Conservation (phyloP, 495 filamentous ascomycete species). For the Penicillium cataractarum region DNA sequence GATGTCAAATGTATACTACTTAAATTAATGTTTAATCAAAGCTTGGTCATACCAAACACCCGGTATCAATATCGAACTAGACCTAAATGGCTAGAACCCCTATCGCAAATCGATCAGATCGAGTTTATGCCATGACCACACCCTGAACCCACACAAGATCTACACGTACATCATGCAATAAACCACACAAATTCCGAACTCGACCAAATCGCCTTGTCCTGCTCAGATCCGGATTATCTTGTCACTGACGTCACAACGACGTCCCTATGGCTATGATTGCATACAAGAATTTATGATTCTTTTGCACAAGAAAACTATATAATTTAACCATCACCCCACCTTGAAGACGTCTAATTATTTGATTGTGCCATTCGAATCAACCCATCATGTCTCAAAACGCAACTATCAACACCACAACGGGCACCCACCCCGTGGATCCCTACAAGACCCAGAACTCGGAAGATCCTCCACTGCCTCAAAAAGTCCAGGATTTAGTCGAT, state of each 20-base stretch:
- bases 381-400: constrained; percentile 36
- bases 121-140: constrained; percentile 1
- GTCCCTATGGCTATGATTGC: constrained; percentile 7
- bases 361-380: not conserved
- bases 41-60: not conserved
- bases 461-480: constrained; percentile 66
- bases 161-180: not conserved
- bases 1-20: too few relatives aligned
- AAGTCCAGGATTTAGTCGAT: constrained; percentile 71
- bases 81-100: not conserved
- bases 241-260: constrained; percentile 39
- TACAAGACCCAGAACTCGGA: constrained; percentile 77
- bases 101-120: constrained; percentile 9
- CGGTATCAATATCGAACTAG: not conserved
- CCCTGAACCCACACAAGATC: not conserved
- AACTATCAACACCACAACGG: constrained; percentile 63
- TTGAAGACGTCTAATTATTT: not conserved
- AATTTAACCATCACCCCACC: not conserved
- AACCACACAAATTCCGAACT: not conserved
- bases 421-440: constrained; percentile 69
- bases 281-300: constrained; percentile 11
- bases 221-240: constrained; percentile 27
- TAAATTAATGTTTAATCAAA: constrained; percentile 1
- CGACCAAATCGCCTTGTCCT: not conserved
- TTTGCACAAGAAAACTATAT: constrained; percentile 2